A percentile compares a stretch with the other conserved stretches of the same genome.
Evolutionary conservation across 2,329 filamentous ascomycete species (phyloP).

Genomic region (Exophiala alcalophila): DNA sequence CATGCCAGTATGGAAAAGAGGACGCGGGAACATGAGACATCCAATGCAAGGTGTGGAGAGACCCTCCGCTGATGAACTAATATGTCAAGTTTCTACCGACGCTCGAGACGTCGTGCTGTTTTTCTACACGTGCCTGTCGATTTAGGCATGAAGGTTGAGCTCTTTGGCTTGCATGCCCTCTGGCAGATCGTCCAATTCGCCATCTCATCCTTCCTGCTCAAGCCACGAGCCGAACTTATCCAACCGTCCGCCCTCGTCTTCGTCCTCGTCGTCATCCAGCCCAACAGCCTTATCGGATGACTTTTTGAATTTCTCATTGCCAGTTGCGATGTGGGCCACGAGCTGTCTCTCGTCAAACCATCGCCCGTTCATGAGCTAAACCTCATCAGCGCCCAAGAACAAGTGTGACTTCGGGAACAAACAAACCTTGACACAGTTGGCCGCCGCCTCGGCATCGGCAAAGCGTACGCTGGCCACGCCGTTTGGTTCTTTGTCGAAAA

Average conservation of each 20-base stretch:
- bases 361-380: conserved; percentile 76
- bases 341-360: conserved; percentile 71
- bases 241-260: conserved; percentile 44
- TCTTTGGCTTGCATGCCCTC: no score
- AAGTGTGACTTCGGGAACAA: neutral
- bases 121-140: no score
- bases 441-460: conserved; percentile 65
- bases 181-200: no score
- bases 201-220: conserved; percentile 38
- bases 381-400: conserved; percentile 16
- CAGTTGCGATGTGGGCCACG: conserved; percentile 67
- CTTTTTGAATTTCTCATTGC: conserved; percentile 70
- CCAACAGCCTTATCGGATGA: conserved; percentile 49
- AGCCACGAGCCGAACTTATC: conserved; percentile 51
- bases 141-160: no score
- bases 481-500: conserved; percentile 82
- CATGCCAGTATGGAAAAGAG: no score
- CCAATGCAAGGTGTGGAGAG: no score
- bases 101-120: no score
- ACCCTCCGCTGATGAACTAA: no score
- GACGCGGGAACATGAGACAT: no score
- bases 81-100: no score
- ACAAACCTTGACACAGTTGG: conserved; percentile 61
- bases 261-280: conserved; percentile 49
- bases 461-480: conserved; percentile 87